Evolutionary conservation across 2,329 filamentous ascomycete genomes (phyloP).

Genomic region (Sphaerulina musiva): DNA sequence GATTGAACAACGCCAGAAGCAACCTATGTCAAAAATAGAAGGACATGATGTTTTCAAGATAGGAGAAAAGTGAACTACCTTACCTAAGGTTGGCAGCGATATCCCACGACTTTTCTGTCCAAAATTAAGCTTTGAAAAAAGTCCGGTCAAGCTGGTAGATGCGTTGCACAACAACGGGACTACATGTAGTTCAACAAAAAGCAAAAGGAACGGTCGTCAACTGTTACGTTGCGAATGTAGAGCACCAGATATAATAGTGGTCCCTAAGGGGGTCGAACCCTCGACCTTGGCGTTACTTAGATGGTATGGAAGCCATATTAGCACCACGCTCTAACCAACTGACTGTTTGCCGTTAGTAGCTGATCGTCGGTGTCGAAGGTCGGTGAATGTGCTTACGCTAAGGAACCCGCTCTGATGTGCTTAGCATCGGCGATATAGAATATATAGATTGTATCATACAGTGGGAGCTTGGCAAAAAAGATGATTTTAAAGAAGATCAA

Average conservation of each 20-base stretch:
- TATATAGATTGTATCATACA: neutral
- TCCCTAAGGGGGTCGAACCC: constrained; percentile 2
- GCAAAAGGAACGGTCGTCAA: neutral
- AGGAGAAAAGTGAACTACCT: too few species aligned
- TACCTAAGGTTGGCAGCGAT: too few species aligned
- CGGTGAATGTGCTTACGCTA: neutral
- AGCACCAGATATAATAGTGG: neutral
- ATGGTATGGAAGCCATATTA: neutral
- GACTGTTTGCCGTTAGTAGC: neutral
- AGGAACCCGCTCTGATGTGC: neutral
- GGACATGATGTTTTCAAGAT: neutral
- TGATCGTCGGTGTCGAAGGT: neutral
- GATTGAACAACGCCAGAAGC: neutral
- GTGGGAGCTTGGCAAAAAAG: neutral
- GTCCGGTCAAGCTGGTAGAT: neutral
- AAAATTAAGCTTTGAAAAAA: neutral
- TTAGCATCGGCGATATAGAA: neutral
- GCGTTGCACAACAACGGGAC: neutral
- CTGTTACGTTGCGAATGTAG: neutral
- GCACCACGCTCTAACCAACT: constrained; percentile 2
- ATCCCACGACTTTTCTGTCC: too few species aligned
- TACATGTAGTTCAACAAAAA: neutral
- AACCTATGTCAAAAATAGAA: neutral
- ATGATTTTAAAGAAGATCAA: neutral
- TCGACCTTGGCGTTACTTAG: neutral